Conservation (phyloP, 768 basidiomycete species). For the Leccinum aurantiacum region DNA sequence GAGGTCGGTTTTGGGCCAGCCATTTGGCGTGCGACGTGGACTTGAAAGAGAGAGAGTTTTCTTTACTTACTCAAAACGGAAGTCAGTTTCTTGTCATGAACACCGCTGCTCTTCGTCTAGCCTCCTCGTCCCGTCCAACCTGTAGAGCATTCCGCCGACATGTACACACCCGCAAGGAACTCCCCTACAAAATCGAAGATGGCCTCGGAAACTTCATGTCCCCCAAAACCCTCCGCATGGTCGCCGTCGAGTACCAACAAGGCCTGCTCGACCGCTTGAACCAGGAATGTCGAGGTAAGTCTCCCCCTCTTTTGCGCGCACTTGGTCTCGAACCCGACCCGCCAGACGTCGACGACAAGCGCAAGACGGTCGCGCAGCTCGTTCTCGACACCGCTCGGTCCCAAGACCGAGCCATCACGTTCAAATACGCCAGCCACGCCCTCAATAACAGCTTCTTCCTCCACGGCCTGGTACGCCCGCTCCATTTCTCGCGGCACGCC, state of each 20-base stretch:
- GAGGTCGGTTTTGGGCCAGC: conserved; percentile 35
- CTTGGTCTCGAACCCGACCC: not conserved
- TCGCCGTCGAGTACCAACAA: conserved; percentile 83
- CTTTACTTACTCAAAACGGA: conserved; percentile 6
- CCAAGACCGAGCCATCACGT: conserved; percentile 63
- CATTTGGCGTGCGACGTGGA: conserved; percentile 33
- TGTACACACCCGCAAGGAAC: conserved; percentile 51
- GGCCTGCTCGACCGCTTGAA: conserved; percentile 79
- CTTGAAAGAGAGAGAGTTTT: not conserved
- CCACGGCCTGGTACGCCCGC: conserved; percentile 67
- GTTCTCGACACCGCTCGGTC: conserved; percentile 64
- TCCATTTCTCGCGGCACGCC: no score
- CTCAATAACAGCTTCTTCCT: conserved; percentile 97
- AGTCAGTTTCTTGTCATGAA: conserved; percentile 20
- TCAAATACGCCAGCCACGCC: conserved; percentile 90
- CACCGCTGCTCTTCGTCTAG: conserved; percentile 20
- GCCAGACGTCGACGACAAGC: conserved; percentile 56
- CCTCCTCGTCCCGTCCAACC: conserved; percentile 21
- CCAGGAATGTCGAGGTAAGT: conserved; percentile 68
- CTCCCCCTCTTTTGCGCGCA: not conserved
- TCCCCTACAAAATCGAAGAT: conserved; percentile 66
- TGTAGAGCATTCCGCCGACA: conserved; percentile 28
- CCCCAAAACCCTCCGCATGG: conserved; percentile 63
- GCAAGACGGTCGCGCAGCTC: conserved; percentile 64
- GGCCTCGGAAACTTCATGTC: conserved; percentile 82